A percentile compares a stretch with the other conserved stretches of the same genome.
Evolutionary conservation across 306 rosid species (phyloP).

Genomic region (Mimosa pudica): DNA sequence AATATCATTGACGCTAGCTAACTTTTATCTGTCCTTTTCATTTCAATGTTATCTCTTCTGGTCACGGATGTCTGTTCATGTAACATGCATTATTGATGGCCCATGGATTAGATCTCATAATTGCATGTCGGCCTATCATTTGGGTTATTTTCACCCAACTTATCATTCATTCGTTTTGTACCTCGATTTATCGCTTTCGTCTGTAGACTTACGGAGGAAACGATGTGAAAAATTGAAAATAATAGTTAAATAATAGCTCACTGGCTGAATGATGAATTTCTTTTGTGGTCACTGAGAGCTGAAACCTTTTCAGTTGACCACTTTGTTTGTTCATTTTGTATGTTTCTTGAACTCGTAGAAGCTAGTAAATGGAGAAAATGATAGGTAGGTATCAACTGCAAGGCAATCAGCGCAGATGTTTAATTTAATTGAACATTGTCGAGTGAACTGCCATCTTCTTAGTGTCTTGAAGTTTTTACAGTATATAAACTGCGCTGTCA

Average conservation of each 20-base stretch:
- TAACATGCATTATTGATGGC: not conserved
- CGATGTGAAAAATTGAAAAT: not conserved
- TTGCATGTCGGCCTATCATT: not conserved
- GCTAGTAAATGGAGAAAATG: conserved; percentile 3
- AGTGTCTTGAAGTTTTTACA: not conserved
- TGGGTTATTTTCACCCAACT: conserved; percentile 13
- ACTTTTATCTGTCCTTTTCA: not conserved
- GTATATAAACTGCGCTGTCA: not conserved
- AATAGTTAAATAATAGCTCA: not conserved
- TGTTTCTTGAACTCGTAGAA: conserved; percentile 8
- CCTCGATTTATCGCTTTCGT: not conserved
- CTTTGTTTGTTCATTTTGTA: not conserved
- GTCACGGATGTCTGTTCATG: not conserved
- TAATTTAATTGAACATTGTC: not conserved
- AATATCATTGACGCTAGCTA: no score
- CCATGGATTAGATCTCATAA: not conserved
- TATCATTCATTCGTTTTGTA: not conserved
- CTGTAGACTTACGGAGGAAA: not conserved
- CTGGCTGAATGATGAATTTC: not conserved
- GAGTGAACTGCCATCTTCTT: not conserved
- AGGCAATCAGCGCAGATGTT: not conserved
- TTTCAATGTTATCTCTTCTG: not conserved
- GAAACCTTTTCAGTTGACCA: not conserved
- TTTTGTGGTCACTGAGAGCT: not conserved
- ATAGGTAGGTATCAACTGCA: not conserved